phyloP scores from a whole-genome alignment of 352 stramenopile genomes.

The Phytophthora sp. region DNA sequence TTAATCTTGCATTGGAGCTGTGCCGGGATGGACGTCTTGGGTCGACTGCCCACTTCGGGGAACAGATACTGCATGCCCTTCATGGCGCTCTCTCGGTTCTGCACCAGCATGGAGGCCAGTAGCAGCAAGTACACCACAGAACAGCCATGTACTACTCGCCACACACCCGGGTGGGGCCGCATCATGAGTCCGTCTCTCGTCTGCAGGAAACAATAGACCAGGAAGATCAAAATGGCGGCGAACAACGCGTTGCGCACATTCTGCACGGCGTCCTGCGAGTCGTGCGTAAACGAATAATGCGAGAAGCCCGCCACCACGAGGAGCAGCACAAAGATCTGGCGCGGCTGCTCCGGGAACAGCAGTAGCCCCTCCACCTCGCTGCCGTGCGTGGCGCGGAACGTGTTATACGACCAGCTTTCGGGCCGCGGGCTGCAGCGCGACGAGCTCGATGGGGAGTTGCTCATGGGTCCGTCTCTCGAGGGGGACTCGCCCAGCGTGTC shows the following conservation, averaged over 20 bases:
- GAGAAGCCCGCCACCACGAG: slow-evolving; percentile 65
- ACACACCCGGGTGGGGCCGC: slow-evolving; percentile 76
- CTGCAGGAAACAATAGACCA: slow-evolving; percentile 88
- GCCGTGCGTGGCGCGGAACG: slow-evolving; percentile 65
- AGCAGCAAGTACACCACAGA: slow-evolving; percentile 82
- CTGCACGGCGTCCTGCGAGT: slow-evolving; percentile 66
- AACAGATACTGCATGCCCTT: slow-evolving; percentile 77
- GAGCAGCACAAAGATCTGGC: slow-evolving; percentile 75
- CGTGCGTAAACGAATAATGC: slow-evolving; percentile 86
- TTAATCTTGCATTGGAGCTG: slow-evolving; percentile 77
- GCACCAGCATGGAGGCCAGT: slow-evolving; percentile 69
- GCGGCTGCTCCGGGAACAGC: slow-evolving; percentile 81
- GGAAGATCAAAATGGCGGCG: slow-evolving; percentile 76
- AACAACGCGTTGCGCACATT: slow-evolving; percentile 72
- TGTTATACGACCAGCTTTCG: slow-evolving; percentile 52
- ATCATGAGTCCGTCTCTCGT: slow-evolving; percentile 82
- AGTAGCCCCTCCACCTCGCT: slow-evolving; percentile 69
- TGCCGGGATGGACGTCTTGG: slow-evolving; percentile 33
- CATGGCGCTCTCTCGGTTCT: slow-evolving; percentile 70
- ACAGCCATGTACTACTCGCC: slow-evolving; percentile 80
- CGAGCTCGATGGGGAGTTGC: background rate
- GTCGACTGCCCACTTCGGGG: slow-evolving; percentile 63
- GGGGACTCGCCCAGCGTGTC: slow-evolving; percentile 6
- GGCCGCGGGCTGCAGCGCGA: slow-evolving; percentile 28
- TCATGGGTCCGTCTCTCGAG: background rate